Conservation (phyloP, 805 yeast genomes). For the Schwanniomyces yamadae region DNA sequence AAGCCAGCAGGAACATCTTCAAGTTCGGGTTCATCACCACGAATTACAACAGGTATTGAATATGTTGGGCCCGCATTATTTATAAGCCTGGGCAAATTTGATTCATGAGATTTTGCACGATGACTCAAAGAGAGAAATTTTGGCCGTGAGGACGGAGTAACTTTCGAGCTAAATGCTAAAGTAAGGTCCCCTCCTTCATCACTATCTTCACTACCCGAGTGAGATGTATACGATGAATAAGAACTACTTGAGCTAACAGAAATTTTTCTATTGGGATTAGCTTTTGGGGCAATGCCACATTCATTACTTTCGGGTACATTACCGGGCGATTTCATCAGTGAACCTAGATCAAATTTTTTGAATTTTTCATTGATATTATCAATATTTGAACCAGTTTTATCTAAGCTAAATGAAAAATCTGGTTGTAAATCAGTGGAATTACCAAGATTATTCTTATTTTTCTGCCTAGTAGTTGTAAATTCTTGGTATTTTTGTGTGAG, state of each 20-base stretch:
- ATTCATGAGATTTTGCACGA: constrained; percentile 42
- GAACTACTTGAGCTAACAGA: constrained; percentile 12
- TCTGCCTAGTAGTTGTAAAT: constrained; percentile 16
- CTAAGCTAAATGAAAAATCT: constrained; percentile 9
- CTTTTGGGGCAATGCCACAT: constrained; percentile 20
- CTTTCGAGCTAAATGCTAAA: constrained; percentile 43
- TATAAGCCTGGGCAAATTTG: constrained; percentile 33
- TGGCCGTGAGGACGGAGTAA: constrained; percentile 33
- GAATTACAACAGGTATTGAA: constrained; percentile 32
- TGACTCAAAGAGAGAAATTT: constrained; percentile 30
- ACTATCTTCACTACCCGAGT: constrained; percentile 21
- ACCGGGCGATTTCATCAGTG: constrained; percentile 31
- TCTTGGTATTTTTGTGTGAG: constrained; percentile 40
- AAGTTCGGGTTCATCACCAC: constrained; percentile 31
- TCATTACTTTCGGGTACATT: constrained; percentile 8
- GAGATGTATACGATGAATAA: constrained; percentile 10
- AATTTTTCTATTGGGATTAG: constrained; percentile 4
- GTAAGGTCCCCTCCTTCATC: constrained; percentile 47
- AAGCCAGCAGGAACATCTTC: constrained; percentile 44
- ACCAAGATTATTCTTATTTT: constrained; percentile 9
- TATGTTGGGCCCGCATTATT: constrained; percentile 14
- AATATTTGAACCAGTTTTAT: constrained; percentile 1
- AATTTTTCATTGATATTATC: constrained; percentile 32
- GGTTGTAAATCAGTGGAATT: constrained; percentile 6
- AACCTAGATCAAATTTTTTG: constrained; percentile 33